Percentiles rank a stretch among this genome's conserved stretches.
Evolutionary conservation across 768 basidiomycete genomes (phyloP).

Genomic region (Flagelloscypha sp.): DNA sequence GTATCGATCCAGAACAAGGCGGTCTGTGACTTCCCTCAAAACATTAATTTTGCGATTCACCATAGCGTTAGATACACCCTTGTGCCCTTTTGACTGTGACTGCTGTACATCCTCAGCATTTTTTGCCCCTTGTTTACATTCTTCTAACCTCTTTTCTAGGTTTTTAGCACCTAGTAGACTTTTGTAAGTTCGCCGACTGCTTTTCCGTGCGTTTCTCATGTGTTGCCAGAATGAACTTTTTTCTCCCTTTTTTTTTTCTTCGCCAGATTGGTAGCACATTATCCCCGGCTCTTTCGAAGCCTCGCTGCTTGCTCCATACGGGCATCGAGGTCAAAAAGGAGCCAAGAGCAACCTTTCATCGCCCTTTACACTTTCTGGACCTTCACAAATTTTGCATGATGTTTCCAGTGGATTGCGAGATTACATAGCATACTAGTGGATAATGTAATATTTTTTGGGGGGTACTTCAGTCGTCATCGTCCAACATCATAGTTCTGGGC

Average conservation of each 20-base stretch:
- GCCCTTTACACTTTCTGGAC: conserved; percentile 9
- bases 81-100: conserved; percentile 85
- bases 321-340: conserved; percentile 53
- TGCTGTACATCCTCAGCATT: conserved; percentile 62
- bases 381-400: conserved; percentile 12
- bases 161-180: not conserved
- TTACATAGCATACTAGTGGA: conserved; percentile 2
- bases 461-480: conserved; percentile 40
- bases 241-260: not conserved
- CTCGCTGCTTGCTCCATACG: conserved; percentile 21
- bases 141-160: not conserved
- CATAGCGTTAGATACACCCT: conserved; percentile 52
- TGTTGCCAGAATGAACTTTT: conserved; percentile 1
- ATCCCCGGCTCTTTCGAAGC: conserved; percentile 34
- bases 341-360: conserved; percentile 36
- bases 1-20: conserved; percentile 59
- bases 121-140: not conserved
- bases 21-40: conserved; percentile 38
- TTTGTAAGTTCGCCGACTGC: not conserved
- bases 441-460: not conserved
- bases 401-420: conserved; percentile 1
- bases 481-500: conserved; percentile 32
- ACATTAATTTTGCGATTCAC: conserved; percentile 15
- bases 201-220: not conserved
- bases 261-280: conserved; percentile 18